Evolutionary conservation across 495 filamentous ascomycete genomes (phyloP), one percentile per base, ranked within the genome.

Genomic region (Collariella sp.): DNA sequence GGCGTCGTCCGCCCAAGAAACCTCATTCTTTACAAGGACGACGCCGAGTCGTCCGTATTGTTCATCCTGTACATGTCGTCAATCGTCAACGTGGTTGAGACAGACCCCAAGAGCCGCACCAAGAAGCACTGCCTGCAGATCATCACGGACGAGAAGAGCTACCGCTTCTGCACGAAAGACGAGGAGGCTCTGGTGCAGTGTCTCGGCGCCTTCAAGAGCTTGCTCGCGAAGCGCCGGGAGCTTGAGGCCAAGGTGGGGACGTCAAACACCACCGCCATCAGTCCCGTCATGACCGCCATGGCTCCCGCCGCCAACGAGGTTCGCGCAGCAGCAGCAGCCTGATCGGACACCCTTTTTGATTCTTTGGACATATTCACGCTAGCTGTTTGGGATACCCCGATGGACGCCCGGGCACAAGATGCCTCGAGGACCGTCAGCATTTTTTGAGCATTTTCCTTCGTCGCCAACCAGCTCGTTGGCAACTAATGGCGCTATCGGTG

Each of bases 91-190:
- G 93, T 88, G 20, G 89, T 96, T 26, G 93, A 98, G 52, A 86
- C 95, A 47, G 88, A 97, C 56, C 84, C 91, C 0, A 68, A 93
- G 59, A 93, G 87, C 42, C 83, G 80, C 56, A 93, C 84, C 35
- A 95, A 94, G 72, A 79, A 70, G 39, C 81, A 85, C 63, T 98
- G 93, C 68, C 73, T 96, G 71, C 93, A 98, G 67, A 80, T 96
- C 61, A 95, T 98, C 70, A 87, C 87, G 42, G 91, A 95, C 58
- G 91, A 96, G 63, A 91, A 94, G 69, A 89, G 81, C 49, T 95
- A 91, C 56, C 83, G 88, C 36, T 91, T 96, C 55, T 93, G 87
- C 65, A 84, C 88, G 1, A 69, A 79, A 18, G 82, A 86, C 62
- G 93, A 98, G 70, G 91, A 96, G 58, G 71, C 78, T 18, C 72